Conservation (phyloP, 768 basidiomycete genomes). For the Tephrocybe sp. region DNA sequence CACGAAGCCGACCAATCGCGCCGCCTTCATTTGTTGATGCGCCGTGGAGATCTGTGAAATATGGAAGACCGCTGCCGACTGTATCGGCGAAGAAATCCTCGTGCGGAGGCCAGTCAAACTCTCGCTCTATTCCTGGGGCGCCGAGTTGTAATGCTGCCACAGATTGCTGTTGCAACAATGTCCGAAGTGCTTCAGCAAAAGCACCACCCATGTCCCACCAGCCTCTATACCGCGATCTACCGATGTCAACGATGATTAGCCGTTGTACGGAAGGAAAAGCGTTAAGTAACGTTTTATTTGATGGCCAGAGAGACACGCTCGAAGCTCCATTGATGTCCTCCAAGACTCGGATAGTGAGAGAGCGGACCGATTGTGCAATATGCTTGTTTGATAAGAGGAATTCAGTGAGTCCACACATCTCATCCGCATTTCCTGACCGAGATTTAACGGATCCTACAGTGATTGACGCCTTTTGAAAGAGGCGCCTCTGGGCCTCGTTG, state of each 20-base stretch:
- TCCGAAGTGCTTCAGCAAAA: neutral
- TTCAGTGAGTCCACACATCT: neutral
- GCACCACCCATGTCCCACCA: constrained; percentile 4
- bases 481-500: neutral
- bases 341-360: neutral
- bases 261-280: neutral
- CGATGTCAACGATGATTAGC: neutral
- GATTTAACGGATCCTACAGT: neutral
- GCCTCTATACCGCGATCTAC: neutral
- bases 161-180: neutral
- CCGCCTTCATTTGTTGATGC: neutral
- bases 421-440: neutral
- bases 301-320: neutral
- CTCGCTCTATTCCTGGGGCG: neutral
- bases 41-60: too few relatives aligned
- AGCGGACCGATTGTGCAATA: neutral
- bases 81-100: neutral
- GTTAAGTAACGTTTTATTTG: neutral
- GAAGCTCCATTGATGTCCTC: constrained; percentile 1
- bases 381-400: neutral
- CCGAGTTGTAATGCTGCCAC: neutral
- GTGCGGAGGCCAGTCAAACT: constrained; percentile 1
- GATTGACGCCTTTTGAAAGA: neutral
- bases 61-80: neutral
- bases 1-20: neutral